These are phyloP conservation scores for Coleophoma crateriformis DNA, from an alignment of 2,329 filamentous ascomycete species.

Conservation along the genomic window DNA sequence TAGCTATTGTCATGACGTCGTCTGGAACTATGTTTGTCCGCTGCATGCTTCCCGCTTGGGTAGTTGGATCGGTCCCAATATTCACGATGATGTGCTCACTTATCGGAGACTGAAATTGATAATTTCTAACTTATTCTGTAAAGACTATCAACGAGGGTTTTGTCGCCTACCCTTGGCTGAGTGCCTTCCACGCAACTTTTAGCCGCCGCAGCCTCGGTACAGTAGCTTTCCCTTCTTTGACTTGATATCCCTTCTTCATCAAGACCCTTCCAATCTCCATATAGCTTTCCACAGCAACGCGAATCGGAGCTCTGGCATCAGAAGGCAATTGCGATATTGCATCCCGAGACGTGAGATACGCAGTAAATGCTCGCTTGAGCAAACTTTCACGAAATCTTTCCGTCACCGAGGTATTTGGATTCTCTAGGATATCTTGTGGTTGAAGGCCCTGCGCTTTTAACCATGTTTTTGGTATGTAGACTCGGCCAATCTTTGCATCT, in stretches of 20 bases:
- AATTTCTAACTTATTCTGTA: background rate
- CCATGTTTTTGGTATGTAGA: constrained; percentile 65
- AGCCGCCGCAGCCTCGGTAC: constrained; percentile 42
- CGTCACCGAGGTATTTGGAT: constrained; percentile 40
- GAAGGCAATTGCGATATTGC: constrained; percentile 57
- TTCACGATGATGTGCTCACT: no score
- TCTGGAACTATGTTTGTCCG: no score
- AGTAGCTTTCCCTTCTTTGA: constrained; percentile 36
- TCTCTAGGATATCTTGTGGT: constrained; percentile 46
- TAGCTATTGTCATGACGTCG: no score
- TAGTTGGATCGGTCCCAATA: no score
- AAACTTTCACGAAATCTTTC: constrained; percentile 46
- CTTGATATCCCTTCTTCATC: constrained; percentile 30
- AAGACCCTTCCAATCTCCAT: constrained; percentile 70
- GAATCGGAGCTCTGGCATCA: constrained; percentile 56
- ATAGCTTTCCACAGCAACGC: constrained; percentile 69
- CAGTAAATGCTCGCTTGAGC: constrained; percentile 53
- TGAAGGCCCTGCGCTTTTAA: constrained; percentile 50
- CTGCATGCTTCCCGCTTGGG: no score
- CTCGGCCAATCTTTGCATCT: constrained; percentile 59
- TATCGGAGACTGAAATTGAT: background rate
- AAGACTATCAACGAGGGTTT: constrained; percentile 3
- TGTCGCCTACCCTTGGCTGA: constrained; percentile 26
- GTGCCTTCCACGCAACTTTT: constrained; percentile 51
- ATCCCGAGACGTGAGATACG: constrained; percentile 48